phyloP scores from a whole-genome alignment of 2,329 filamentous ascomycete species.

The Fusarium lyarnte region DNA sequence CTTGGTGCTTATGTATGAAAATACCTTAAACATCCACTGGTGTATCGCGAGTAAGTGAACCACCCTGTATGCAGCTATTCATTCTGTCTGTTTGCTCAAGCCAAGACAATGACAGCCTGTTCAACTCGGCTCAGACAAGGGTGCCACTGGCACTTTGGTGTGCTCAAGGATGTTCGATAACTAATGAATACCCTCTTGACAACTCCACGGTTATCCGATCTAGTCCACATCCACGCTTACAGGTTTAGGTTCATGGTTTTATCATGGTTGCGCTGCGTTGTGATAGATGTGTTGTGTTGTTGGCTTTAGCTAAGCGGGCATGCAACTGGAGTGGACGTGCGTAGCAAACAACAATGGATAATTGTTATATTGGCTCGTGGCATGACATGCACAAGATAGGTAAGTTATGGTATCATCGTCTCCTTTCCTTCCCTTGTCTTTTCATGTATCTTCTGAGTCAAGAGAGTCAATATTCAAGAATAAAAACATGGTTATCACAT shows the following conservation, averaged over 20 bases:
- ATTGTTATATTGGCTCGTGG: conserved; percentile 7
- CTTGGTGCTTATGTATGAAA: conserved; percentile 8
- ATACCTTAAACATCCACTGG: neutral
- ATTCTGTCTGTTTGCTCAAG: neutral
- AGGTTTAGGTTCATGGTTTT: conserved; percentile 3
- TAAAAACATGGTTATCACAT: neutral
- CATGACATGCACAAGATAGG: conserved; percentile 11
- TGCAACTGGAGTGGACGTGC: neutral
- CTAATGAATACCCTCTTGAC: conserved; percentile 25
- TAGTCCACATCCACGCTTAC: neutral
- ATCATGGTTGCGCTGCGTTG: neutral
- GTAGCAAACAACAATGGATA: neutral
- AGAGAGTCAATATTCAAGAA: neutral
- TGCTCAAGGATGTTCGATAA: conserved; percentile 22
- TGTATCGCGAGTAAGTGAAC: neutral
- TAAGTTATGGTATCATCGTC: neutral
- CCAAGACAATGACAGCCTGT: conserved; percentile 11
- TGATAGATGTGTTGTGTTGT: neutral
- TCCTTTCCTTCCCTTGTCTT: neutral
- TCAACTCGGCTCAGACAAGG: conserved; percentile 11
- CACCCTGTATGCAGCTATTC: neutral
- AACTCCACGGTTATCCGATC: conserved; percentile 25
- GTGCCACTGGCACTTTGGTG: conserved; percentile 1
- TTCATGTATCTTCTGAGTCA: neutral
- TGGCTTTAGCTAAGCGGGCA: neutral